phyloP scores from a whole-genome alignment of 768 basidiomycete species.

The Phaeolepiota aurea region DNA sequence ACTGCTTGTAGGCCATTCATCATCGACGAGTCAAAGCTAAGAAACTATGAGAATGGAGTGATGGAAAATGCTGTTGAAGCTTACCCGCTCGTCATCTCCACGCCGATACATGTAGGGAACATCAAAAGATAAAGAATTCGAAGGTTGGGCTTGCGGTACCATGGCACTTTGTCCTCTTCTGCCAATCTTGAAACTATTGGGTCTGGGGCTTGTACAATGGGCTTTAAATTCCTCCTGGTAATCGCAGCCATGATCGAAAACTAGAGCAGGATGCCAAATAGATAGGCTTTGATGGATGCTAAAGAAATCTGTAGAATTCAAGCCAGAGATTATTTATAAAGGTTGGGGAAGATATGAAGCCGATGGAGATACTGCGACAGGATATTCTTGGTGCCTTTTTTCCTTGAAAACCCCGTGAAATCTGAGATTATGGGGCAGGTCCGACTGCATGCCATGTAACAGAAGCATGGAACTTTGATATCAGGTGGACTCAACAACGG shows the following conservation, averaged over 20 bases:
- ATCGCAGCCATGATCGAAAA: constrained; percentile 4
- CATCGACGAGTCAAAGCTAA: constrained; percentile 53
- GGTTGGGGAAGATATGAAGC: background rate
- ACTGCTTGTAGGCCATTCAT: constrained; percentile 57
- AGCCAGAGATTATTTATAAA: no score
- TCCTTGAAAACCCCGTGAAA: constrained; percentile 9
- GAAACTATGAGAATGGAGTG: background rate
- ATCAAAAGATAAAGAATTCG: constrained; percentile 46
- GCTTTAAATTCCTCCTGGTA: constrained; percentile 5
- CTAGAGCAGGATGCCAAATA: no score
- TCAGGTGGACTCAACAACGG: no score
- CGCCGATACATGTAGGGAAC: constrained; percentile 52
- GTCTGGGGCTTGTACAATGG: constrained; percentile 13
- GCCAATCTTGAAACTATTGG: constrained; percentile 33
- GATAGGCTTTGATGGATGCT: no score
- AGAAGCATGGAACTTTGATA: no score
- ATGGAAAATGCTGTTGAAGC: constrained; percentile 7
- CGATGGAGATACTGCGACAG: constrained; percentile 7
- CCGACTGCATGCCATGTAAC: no score
- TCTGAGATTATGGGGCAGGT: no score
- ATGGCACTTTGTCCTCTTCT: constrained; percentile 42
- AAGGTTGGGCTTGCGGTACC: constrained; percentile 58
- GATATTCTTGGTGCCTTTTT: constrained; percentile 1
- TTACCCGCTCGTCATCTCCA: constrained; percentile 56
- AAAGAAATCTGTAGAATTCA: no score